Evolutionary conservation across 1,139 yeast species (phyloP).

Genomic region (Candida sojae): DNA sequence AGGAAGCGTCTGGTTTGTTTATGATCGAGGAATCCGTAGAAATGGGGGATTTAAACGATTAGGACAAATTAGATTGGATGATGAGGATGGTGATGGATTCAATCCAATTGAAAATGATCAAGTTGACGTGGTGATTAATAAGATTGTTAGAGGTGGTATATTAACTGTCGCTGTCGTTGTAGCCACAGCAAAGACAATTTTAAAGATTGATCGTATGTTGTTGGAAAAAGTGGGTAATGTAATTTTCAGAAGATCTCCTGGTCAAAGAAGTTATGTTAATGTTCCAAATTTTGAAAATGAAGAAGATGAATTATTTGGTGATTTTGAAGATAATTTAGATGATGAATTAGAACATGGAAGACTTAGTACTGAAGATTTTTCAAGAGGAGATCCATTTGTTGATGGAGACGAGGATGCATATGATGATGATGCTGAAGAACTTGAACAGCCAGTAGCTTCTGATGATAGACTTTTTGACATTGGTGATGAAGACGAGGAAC

Average conservation of each 20-base stretch:
- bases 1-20: slow-evolving; percentile 68
- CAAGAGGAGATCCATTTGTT: slow-evolving; percentile 14
- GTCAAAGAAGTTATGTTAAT: slow-evolving; percentile 44
- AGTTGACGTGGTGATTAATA: slow-evolving; percentile 65
- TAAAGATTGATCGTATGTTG: slow-evolving; percentile 35
- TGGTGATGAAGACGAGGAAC: slow-evolving; percentile 39
- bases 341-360: slow-evolving; percentile 43
- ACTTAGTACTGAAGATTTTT: slow-evolving; percentile 17
- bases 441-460: slow-evolving; percentile 3
- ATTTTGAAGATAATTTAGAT: slow-evolving; percentile 48
- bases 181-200: slow-evolving; percentile 41
- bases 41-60: slow-evolving; percentile 79
- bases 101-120: slow-evolving; percentile 65
- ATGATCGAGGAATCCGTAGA: slow-evolving; percentile 77
- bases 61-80: slow-evolving; percentile 86
- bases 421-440: slow-evolving; percentile 8
- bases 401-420: slow-evolving; percentile 15
- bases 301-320: slow-evolving; percentile 53
- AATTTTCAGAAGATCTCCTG: slow-evolving; percentile 42
- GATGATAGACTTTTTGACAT: slow-evolving; percentile 41
- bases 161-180: slow-evolving; percentile 47
- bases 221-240: slow-evolving; percentile 37
- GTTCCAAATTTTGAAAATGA: slow-evolving; percentile 47
- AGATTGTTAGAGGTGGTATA: slow-evolving; percentile 62
- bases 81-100: slow-evolving; percentile 59